phyloP scores from a whole-genome alignment of 164 flowering plant species.

The Saururus chinensis region DNA sequence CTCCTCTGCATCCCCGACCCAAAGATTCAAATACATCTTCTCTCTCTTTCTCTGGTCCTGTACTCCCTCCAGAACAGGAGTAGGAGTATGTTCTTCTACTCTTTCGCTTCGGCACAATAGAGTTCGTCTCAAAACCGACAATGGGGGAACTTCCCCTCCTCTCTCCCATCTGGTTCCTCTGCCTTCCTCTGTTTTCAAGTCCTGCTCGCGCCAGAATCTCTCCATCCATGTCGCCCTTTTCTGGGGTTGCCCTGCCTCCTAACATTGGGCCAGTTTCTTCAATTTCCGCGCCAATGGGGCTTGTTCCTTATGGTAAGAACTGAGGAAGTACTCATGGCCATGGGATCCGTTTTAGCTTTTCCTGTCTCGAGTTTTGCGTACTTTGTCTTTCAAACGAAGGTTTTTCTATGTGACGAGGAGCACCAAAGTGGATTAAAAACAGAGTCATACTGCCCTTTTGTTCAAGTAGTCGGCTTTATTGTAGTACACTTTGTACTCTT shows the following conservation, averaged over 20 bases:
- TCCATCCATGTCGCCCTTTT: slow-evolving; percentile 3
- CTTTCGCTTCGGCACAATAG: no score
- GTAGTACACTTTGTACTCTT: not conserved
- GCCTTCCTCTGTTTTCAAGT: not conserved
- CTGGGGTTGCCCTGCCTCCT: slow-evolving; percentile 4
- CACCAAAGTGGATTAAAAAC: not conserved
- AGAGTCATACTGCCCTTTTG: not conserved
- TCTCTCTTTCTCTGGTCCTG: not conserved
- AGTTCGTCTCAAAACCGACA: no score
- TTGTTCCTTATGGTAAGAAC: slow-evolving; percentile 4
- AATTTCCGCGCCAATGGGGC: not conserved
- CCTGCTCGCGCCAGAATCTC: slow-evolving; percentile 2
- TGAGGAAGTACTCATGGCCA: not conserved
- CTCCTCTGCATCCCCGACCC: not conserved
- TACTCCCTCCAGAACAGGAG: not conserved
- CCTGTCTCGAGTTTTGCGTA: not conserved
- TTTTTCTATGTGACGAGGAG: not conserved
- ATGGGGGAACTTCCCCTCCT: slow-evolving; percentile 1
- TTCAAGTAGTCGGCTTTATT: not conserved
- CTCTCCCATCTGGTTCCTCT: slow-evolving; percentile 5
- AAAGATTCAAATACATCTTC: not conserved
- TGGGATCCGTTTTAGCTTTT: not conserved
- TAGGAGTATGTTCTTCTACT: no score
- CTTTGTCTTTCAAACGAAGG: no score
- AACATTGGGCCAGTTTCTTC: not conserved